These are phyloP conservation scores for Microbotryomycetes sp. DNA, from an alignment of 1,284 basidiomycete genomes.

Conservation along the genomic window DNA sequence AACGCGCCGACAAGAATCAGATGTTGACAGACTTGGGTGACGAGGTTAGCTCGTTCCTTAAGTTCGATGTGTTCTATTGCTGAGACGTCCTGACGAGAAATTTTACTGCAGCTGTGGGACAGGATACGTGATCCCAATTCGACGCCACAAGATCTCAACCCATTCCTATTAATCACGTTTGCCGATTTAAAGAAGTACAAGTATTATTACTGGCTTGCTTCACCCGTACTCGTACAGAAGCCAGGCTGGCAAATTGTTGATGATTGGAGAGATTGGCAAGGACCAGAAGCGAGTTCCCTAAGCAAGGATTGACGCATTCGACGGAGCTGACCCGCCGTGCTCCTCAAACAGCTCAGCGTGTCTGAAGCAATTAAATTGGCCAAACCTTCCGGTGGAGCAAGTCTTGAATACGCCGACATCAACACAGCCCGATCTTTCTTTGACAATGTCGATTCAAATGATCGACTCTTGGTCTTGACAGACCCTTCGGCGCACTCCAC, in stretches of 20 bases:
- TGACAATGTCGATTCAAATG: not conserved
- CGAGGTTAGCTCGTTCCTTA: slow-evolving; percentile 49
- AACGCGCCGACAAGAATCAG: slow-evolving; percentile 78
- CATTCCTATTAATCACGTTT: slow-evolving; percentile 83
- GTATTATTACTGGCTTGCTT: slow-evolving; percentile 97
- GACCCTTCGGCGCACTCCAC: slow-evolving; percentile 74
- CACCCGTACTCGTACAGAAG: slow-evolving; percentile 81
- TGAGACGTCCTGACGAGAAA: no score
- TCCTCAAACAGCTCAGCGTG: no score
- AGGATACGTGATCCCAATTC: not conserved
- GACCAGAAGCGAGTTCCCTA: not conserved
- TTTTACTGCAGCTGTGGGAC: not conserved
- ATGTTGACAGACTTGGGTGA: no score
- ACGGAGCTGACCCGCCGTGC: no score
- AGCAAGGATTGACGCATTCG: no score
- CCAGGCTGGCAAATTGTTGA: slow-evolving; percentile 70
- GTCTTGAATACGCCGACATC: not conserved
- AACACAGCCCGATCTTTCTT: not conserved
- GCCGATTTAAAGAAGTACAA: slow-evolving; percentile 97
- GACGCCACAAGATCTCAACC: slow-evolving; percentile 50
- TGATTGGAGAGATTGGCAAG: slow-evolving; percentile 7
- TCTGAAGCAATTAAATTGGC: no score
- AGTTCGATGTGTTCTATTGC: no score
- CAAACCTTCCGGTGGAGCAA: no score
- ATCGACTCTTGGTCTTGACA: slow-evolving; percentile 64